Evolutionary conservation across 805 yeast species (phyloP).

Genomic region (Wickerhamomyces queroliae): DNA sequence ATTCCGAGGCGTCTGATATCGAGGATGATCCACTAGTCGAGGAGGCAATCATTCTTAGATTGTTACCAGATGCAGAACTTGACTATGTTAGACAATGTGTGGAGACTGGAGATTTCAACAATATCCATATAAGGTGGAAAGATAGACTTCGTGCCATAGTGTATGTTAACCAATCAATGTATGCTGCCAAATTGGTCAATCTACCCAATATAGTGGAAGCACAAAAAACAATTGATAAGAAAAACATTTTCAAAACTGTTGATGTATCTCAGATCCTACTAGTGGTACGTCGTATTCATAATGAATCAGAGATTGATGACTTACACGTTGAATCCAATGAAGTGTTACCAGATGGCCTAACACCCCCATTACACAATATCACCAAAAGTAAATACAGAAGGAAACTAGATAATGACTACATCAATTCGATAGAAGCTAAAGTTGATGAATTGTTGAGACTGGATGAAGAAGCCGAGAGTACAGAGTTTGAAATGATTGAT

Average conservation of each 20-base stretch:
- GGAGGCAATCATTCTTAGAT: constrained; percentile 76
- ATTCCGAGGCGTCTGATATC: constrained; percentile 91
- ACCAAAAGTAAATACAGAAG: constrained; percentile 66
- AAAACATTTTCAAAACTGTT: constrained; percentile 79
- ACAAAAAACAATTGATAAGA: constrained; percentile 83
- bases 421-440: constrained; percentile 70
- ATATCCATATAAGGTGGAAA: constrained; percentile 74
- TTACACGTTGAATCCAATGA: constrained; percentile 31
- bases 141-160: constrained; percentile 77
- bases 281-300: constrained; percentile 51
- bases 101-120: constrained; percentile 69
- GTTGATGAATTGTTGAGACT: constrained; percentile 70
- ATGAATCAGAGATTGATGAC: constrained; percentile 41
- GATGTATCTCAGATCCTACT: constrained; percentile 84
- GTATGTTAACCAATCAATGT: constrained; percentile 59
- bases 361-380: constrained; percentile 73
- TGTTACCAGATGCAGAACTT: constrained; percentile 60
- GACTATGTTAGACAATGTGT: constrained; percentile 73
- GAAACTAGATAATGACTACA: constrained; percentile 60
- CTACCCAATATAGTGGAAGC: constrained; percentile 85
- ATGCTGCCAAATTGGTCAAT: constrained; percentile 83
- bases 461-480: constrained; percentile 82
- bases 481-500: constrained; percentile 70
- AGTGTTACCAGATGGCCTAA: constrained; percentile 57
- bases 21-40: constrained; percentile 94